Conservation (phyloP, 495 filamentous ascomycete species). For the Penicillium coffeae region DNA sequence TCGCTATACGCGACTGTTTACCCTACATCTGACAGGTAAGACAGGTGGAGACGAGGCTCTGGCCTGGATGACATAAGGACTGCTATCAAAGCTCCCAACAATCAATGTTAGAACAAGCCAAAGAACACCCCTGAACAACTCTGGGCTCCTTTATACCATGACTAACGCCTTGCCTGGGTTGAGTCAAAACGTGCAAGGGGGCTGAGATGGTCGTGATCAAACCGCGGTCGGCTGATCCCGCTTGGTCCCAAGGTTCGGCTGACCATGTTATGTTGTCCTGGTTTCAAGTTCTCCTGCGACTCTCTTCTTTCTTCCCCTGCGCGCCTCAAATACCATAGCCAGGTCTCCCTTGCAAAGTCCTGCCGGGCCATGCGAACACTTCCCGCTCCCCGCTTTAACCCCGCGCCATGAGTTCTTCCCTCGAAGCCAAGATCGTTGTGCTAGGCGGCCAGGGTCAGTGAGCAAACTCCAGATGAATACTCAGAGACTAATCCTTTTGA, state of each 20-base stretch:
- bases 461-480: not conserved
- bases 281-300: not conserved
- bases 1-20: too few relatives aligned
- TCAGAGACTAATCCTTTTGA: not conserved
- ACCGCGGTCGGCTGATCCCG: constrained; percentile 16
- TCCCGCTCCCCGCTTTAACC: constrained; percentile 24
- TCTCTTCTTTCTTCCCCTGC: not conserved
- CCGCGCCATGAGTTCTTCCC: constrained; percentile 61
- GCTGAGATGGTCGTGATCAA: not conserved
- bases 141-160: not conserved
- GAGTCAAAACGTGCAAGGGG: not conserved
- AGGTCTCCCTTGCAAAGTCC: not conserved
- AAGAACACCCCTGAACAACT: not conserved
- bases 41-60: not conserved
- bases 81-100: not conserved
- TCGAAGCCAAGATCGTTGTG: constrained; percentile 92
- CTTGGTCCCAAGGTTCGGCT: not conserved
- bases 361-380: constrained; percentile 29
- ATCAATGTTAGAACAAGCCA: too few relatives aligned
- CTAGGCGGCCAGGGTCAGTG: constrained; percentile 69
- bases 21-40: too few relatives aligned
- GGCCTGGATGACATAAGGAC: not conserved
- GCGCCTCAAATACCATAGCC: too few relatives aligned
- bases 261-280: constrained; percentile 1
- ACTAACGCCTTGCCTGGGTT: not conserved